Conservation (phyloP, 2,329 filamentous ascomycete genomes). For the Hymenoscyphus fraxineus region DNA sequence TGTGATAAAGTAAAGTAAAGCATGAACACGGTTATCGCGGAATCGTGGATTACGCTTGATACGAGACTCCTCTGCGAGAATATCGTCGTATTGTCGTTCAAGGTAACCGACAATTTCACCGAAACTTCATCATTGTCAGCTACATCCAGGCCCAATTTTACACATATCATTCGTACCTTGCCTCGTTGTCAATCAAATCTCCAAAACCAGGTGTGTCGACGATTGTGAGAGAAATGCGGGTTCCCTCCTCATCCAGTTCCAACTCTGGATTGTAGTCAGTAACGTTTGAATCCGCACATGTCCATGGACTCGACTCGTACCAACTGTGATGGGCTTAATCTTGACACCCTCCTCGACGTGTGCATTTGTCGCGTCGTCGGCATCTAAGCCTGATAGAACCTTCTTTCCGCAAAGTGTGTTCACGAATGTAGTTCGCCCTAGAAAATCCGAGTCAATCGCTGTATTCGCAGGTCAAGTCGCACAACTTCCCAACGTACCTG, state of each 20-base stretch:
- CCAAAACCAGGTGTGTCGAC: conserved; percentile 98
- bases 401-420: conserved; percentile 97
- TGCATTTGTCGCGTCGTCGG: conserved; percentile 82
- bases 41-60: conserved; percentile 99
- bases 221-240: conserved; percentile 95
- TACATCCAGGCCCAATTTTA: conserved; percentile 14
- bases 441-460: conserved; percentile 23
- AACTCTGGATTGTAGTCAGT: conserved; percentile 59
- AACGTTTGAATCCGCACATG: conserved; percentile 18
- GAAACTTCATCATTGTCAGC: conserved; percentile 59
- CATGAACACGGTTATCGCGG: conserved; percentile 98
- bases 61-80: conserved; percentile 97
- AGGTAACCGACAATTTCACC: conserved; percentile 97
- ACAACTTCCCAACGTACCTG: conserved; percentile 60
- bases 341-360: conserved; percentile 95
- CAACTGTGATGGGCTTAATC: conserved; percentile 97
- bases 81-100: conserved; percentile 98
- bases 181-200: conserved; percentile 98
- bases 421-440: conserved; percentile 96
- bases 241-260: conserved; percentile 96
- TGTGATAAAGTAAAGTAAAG: conserved; percentile 98
- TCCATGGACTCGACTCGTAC: conserved; percentile 51
- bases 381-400: conserved; percentile 87
- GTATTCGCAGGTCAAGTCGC: neutral
- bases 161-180: conserved; percentile 58